Conservation (phyloP, 2,329 filamentous ascomycete genomes). For the Phyllosticta citrichinensis region DNA sequence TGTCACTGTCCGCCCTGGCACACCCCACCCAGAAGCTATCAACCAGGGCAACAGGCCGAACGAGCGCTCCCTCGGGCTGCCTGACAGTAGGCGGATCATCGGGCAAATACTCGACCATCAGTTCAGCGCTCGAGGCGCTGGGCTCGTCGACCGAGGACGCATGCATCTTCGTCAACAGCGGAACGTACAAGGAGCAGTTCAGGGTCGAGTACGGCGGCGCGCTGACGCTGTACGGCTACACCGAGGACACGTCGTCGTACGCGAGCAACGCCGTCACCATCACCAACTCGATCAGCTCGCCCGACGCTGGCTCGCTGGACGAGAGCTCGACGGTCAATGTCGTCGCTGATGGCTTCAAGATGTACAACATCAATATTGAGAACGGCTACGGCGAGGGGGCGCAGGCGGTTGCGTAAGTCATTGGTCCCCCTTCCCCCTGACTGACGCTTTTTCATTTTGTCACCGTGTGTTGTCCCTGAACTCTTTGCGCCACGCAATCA, state of each 20-base stretch:
- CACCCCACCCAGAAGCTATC: background rate
- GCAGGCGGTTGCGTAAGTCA: slow-evolving; percentile 4
- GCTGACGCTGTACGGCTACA: slow-evolving; percentile 51
- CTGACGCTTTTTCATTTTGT: slow-evolving; percentile 21
- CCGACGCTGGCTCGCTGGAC: slow-evolving; percentile 37
- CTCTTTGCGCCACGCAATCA: no score
- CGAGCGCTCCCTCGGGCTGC: slow-evolving; percentile 40
- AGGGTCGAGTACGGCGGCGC: slow-evolving; percentile 40
- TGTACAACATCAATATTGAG: slow-evolving; percentile 54
- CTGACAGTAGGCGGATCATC: slow-evolving; percentile 34
- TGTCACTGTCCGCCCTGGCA: background rate
- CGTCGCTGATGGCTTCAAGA: slow-evolving; percentile 40
- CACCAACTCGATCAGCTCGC: slow-evolving; percentile 35
- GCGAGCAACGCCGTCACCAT: slow-evolving; percentile 49
- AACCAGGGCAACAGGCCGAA: slow-evolving; percentile 19
- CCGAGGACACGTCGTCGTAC: slow-evolving; percentile 41
- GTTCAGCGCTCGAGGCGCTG: slow-evolving; percentile 49
- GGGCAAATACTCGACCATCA: slow-evolving; percentile 39
- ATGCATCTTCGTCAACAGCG: slow-evolving; percentile 53
- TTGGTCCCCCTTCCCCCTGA: background rate
- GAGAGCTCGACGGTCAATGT: slow-evolving; percentile 42
- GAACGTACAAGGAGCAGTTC: slow-evolving; percentile 53
- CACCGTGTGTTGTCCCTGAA: no score
- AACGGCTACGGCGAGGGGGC: slow-evolving; percentile 25
- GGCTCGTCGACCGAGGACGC: slow-evolving; percentile 40